Percentiles rank a stretch among this genome's conserved stretches.
These are phyloP conservation scores for Cryomyces antarcticus DNA, from an alignment of 495 filamentous ascomycete genomes.

Conservation along the genomic window DNA sequence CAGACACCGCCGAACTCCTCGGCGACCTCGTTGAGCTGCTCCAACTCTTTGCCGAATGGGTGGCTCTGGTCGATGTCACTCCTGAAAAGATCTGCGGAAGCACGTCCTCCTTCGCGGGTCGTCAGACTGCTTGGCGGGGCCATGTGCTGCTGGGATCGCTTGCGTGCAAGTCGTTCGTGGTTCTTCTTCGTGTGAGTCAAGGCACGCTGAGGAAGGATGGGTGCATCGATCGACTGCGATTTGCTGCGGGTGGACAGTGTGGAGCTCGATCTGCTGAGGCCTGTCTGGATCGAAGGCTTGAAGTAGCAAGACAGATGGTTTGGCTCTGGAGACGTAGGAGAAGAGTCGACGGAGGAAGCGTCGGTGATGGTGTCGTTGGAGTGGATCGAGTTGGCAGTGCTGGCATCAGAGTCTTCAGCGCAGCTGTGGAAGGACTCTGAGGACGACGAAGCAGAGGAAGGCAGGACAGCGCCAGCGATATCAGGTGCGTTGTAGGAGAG, in stretches of 20 bases:
- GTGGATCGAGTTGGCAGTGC: slow-evolving; percentile 20
- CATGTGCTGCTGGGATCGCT: slow-evolving; percentile 36
- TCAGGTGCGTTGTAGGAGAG: slow-evolving; percentile 84
- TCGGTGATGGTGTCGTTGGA: slow-evolving; percentile 52
- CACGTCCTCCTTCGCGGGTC: slow-evolving; percentile 4
- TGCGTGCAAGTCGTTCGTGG: slow-evolving; percentile 43
- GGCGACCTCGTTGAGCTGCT: slow-evolving; percentile 57
- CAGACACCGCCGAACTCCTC: slow-evolving; percentile 54
- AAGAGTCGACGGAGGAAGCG: slow-evolving; percentile 39
- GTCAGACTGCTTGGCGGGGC: slow-evolving; percentile 24
- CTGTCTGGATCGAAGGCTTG: slow-evolving; percentile 22
- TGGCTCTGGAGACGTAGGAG: slow-evolving; percentile 37
- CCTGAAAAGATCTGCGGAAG: slow-evolving; percentile 23
- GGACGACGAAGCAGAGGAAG: slow-evolving; percentile 31
- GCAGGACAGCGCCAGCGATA: slow-evolving; percentile 17
- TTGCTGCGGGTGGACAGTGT: slow-evolving; percentile 17
- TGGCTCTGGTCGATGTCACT: slow-evolving; percentile 14
- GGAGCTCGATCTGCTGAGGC: slow-evolving; percentile 1
- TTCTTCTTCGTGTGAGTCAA: slow-evolving; percentile 70
- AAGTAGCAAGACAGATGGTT: slow-evolving; percentile 78
- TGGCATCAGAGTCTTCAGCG: slow-evolving; percentile 7
- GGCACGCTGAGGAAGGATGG: slow-evolving; percentile 51
- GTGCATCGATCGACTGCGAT: slow-evolving; percentile 23
- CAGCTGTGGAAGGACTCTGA: slow-evolving; percentile 32
- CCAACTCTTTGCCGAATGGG: slow-evolving; percentile 56